Evolutionary conservation across 768 basidiomycete genomes (phyloP).

Genomic region (Mrakia frigida): DNA sequence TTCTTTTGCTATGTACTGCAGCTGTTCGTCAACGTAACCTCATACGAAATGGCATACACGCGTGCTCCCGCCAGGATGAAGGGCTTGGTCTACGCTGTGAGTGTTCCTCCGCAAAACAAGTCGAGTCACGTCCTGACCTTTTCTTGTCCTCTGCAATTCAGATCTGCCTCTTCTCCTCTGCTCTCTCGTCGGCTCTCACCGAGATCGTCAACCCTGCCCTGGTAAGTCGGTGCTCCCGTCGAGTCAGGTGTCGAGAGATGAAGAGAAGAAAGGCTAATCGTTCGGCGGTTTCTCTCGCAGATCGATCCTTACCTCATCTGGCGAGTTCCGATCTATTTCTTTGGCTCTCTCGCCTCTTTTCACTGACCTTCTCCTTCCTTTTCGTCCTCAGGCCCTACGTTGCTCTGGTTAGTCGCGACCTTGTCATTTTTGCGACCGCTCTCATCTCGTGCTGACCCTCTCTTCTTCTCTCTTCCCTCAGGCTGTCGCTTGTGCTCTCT

Average conservation of each 20-base stretch:
- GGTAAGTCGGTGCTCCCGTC: no score
- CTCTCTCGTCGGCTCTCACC: slow-evolving; percentile 41
- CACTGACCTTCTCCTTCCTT: not conserved
- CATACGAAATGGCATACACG: slow-evolving; percentile 44
- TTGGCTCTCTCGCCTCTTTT: not conserved
- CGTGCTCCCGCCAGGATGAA: slow-evolving; percentile 11
- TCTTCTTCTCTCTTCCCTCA: not conserved
- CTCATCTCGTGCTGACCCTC: slow-evolving; percentile 35
- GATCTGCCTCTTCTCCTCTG: slow-evolving; percentile 38
- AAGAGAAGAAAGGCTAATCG: no score
- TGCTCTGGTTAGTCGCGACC: slow-evolving; percentile 32
- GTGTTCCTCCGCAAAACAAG: not conserved
- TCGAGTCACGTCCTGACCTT: no score
- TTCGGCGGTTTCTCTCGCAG: no score
- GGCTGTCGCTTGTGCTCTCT: slow-evolving; percentile 36
- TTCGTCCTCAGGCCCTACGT: not conserved
- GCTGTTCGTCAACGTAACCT: slow-evolving; percentile 42
- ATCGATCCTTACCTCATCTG: slow-evolving; percentile 43
- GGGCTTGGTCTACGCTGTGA: slow-evolving; percentile 16
- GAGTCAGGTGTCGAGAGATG: no score
- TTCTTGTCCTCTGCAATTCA: no score
- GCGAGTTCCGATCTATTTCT: not conserved
- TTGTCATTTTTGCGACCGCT: slow-evolving; percentile 38
- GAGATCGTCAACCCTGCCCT: slow-evolving; percentile 27
- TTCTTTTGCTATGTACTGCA: not conserved